Evolutionary conservation across 2,329 filamentous ascomycete genomes (phyloP), one percentile per base, ranked within the genome.

Genomic region (Calonectria naviculata): DNA sequence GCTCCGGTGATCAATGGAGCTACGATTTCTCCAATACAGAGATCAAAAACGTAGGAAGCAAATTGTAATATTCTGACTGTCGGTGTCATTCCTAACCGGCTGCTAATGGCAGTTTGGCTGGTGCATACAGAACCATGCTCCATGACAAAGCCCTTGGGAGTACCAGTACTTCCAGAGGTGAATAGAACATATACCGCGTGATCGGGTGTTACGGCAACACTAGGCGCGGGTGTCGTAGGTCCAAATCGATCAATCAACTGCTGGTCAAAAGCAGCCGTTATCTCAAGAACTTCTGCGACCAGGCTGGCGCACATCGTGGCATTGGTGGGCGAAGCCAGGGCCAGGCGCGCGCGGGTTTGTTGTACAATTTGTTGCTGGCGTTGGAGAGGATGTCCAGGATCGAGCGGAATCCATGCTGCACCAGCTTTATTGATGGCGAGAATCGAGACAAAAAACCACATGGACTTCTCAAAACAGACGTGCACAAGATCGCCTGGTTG

Each of bases 121-220:
- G 54, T 58, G 21, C 54, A 58, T 9, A 58, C 54, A 41, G 54
- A 36, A 7, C 54, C 21, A 6, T 47, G 44, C 9, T 47, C 44
- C 44, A 78, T 73, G 1, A 78, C 61, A n/a, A 78, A 67, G 1
- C 44, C 44, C 21, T 47, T 47, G 5, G 44, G 44, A 24, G 28
- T 28, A 47, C 44, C 44, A 47, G 44, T 47, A 47, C 44, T 47
- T 47, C 44, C 76, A 28, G 44, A 47, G 15, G 49, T 54, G 28
- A 54, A 54, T n/a, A 54, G 28, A 36, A 52, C 47, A 26, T 31
- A 28, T 28, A 52, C 24, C 28, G 47, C 28, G 17, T 52, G 24
- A 13, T 52, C 49, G 17, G 49, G 28, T 2, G 49, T 31, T 31
- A 54, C 28, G 49, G 28, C 28, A 19, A n/a, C 56, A 26, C 36